phyloP scores from a whole-genome alignment of 805 yeast genomes.

The Saturnispora dispora region DNA sequence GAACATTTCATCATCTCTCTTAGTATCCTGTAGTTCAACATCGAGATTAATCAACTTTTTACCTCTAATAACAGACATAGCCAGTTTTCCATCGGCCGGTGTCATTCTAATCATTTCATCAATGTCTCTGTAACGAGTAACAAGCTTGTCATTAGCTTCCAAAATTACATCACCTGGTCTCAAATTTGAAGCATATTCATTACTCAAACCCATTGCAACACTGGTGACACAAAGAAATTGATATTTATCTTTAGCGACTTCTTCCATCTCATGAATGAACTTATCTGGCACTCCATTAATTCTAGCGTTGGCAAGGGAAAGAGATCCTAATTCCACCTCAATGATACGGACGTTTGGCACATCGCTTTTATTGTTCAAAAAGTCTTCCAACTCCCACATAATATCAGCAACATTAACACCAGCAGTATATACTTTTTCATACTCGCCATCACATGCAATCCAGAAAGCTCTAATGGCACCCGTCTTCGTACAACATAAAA shows the following conservation, averaged over 20 bases:
- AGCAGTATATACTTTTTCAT: constrained; percentile 55
- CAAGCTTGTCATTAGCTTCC: constrained; percentile 55
- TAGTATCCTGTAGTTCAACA: constrained; percentile 58
- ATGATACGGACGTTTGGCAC: constrained; percentile 55
- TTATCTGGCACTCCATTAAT: constrained; percentile 80
- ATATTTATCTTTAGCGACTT: constrained; percentile 43
- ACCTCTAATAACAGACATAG: constrained; percentile 62
- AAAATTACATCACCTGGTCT: constrained; percentile 69
- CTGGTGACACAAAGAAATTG: constrained; percentile 67
- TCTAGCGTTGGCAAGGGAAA: constrained; percentile 67
- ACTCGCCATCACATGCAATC: constrained; percentile 77
- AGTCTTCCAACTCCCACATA: constrained; percentile 42
- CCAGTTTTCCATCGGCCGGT: constrained; percentile 24
- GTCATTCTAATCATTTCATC: constrained; percentile 30
- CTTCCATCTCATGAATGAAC: constrained; percentile 66
- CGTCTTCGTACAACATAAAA: constrained; percentile 55
- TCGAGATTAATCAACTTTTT: constrained; percentile 51
- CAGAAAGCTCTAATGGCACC: constrained; percentile 81
- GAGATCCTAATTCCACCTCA: constrained; percentile 68
- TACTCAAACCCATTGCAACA: constrained; percentile 33
- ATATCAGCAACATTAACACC: constrained; percentile 72
- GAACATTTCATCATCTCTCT: constrained; percentile 27
- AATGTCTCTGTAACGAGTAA: constrained; percentile 60
- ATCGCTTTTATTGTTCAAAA: constrained; percentile 34
- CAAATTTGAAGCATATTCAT: constrained; percentile 27